Base-by-base conservation (phyloP, 2,329 filamentous ascomycete species). In the Pyricularia sp. region DNA sequence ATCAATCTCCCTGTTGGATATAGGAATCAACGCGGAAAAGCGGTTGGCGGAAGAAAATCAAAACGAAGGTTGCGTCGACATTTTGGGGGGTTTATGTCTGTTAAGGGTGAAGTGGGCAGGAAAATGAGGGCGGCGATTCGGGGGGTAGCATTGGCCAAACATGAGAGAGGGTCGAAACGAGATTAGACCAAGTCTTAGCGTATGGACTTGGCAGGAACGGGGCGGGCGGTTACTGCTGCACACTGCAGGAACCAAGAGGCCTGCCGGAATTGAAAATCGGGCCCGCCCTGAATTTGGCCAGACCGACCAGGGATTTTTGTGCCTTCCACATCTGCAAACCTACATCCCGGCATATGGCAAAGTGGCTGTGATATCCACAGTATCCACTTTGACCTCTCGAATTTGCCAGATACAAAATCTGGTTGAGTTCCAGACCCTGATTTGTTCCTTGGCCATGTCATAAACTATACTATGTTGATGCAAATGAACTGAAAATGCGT, bases 1-100 rank as follows among this genome's bases (percentile, higher is more conserved):
- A 69, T 64, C 63, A 68, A 67, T 76, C 79, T 78, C 81, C 82
- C 81, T 78, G 79, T 83, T 82, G 79, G 79, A 77, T 75, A 73
- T 75, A 77, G 72, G 71, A 75, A 65, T 65, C 66, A 66, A 55
- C 30, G 65, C 70, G 67, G 68, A 70, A 69, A 68, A 70, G 68
- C 66, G 65, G 61, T 49, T 49, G 13, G 67, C 67, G 65, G 65
- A 70, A 68, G 66, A 68, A 28, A 53, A 19, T 22, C 55, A 70
- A 69, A 67, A 67, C 65, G 68, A 67, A 65, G 67, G 64, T 65
- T 61, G 60, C n/a, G 53, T 5, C 12, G 61, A 49, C 35, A 44
- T 55, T 30, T 53, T 22, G 62, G 44, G 26, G 62, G 65, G 53
- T 57, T 65, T 65, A 61, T 63, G 65, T 63, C 31, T 26, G 35